Evolutionary conservation across 768 basidiomycete species (phyloP), one percentile per base, ranked within the genome.

Genomic region (Russula vinacea): DNA sequence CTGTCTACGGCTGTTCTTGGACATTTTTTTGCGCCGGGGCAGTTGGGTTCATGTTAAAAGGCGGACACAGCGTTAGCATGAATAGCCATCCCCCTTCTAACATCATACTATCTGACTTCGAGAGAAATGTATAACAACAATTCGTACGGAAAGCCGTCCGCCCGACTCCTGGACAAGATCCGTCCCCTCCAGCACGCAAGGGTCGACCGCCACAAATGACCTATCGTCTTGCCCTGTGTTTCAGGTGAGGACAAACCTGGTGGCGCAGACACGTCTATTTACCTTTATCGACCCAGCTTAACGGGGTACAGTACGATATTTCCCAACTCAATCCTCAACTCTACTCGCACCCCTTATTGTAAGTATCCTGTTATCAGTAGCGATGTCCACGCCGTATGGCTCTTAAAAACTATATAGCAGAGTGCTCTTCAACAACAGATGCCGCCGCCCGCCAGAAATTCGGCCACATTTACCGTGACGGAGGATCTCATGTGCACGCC

Each of bases 81-180:
- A 14, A 16, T 24, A 26, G 16, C 26, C 40, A 42, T 42, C 40
- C 16, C 14, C 49, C 24, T 6, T 2, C 4, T 17, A 24, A 5
- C 5, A 11, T 1, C 47, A 24, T 1, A 5, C 5, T 10, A 62
- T 40, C 42, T 10, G 37, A 29, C 6, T 14, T 6, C 16, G n/a
- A n/a, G n/a, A n/a, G n/a, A n/a, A n/a, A 64, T 64, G 57, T 58
- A 6, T n/a, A n/a, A n/a, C 8, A 35, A 10, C 35, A 5, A n/a
- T n/a, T n/a, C n/a, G n/a, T n/a, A 33, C 35, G 62, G 6, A 7
- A 55, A 33, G n/a, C 26, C 13, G 6, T 5, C 16, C 7, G 0
- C 5, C 16, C 7, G 19, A 26, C 22, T 6, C 22, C 29, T 26
- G 17, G 32, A 33, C 10, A 19, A 2, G 24, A 19, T 1, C 24